Conservation (phyloP, 2,329 filamentous ascomycete species). For the Cladosporium sp. region DNA sequence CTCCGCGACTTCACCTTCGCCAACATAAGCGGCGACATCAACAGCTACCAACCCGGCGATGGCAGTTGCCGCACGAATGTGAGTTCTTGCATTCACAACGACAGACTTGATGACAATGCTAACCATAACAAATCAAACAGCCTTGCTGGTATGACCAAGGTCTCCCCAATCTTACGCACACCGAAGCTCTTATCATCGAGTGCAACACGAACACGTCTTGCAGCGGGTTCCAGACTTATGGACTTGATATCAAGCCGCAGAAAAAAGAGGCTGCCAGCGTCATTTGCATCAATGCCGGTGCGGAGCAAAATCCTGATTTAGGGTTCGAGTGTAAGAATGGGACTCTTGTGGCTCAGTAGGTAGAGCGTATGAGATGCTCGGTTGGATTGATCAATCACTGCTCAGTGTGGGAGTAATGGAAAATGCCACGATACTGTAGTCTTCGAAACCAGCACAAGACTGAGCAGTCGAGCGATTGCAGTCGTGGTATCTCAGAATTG, state of each 20-base stretch:
- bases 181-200: slow-evolving; percentile 40
- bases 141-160: slow-evolving; percentile 44
- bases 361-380: too few species aligned
- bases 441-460: too few species aligned
- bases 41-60: slow-evolving; percentile 40
- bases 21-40: slow-evolving; percentile 40
- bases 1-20: slow-evolving; percentile 43
- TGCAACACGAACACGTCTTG: slow-evolving; percentile 40
- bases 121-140: slow-evolving; percentile 1
- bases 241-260: slow-evolving; percentile 23
- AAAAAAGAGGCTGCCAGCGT: slow-evolving; percentile 16
- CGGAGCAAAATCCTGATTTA: slow-evolving; percentile 20
- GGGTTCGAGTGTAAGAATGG: slow-evolving; percentile 24
- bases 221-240: slow-evolving; percentile 22
- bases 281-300: slow-evolving; percentile 23
- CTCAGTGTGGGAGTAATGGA: too few species aligned
- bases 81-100: background rate
- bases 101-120: background rate
- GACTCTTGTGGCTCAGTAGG: slow-evolving; percentile 16
- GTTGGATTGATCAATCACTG: too few species aligned
- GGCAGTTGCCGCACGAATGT: slow-evolving; percentile 38
- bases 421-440: too few species aligned
- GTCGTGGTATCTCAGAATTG: too few species aligned
- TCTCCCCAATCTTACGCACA: slow-evolving; percentile 36
- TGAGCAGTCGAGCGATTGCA: too few species aligned